phyloP scores from a whole-genome alignment of 495 filamentous ascomycete genomes.

The Viridothelium virens region DNA sequence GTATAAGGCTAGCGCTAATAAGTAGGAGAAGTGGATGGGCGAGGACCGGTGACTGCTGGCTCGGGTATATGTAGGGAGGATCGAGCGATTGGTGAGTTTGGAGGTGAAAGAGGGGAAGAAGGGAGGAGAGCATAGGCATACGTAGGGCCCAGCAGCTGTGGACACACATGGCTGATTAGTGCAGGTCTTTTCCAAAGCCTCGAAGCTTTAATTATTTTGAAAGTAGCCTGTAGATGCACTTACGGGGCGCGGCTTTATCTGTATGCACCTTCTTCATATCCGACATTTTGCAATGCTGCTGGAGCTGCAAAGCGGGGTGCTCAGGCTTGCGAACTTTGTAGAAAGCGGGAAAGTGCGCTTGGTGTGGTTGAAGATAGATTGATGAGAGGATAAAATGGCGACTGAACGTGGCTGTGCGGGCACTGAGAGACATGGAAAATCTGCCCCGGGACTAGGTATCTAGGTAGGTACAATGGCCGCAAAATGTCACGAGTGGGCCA shows the following conservation, averaged over 20 bases:
- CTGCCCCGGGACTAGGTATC: neutral
- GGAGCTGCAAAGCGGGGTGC: neutral
- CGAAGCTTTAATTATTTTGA: neutral
- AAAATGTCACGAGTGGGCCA: neutral
- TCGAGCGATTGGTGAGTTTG: neutral
- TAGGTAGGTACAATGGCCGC: neutral
- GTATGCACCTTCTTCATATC: conserved; percentile 33
- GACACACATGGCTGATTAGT: neutral
- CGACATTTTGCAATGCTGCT: conserved; percentile 21
- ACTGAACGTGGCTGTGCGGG: no score
- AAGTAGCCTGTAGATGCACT: neutral
- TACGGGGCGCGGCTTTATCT: conserved; percentile 28
- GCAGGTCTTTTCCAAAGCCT: neutral
- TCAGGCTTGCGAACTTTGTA: neutral
- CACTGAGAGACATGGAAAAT: no score
- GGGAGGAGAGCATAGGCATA: conserved; percentile 29
- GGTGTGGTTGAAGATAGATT: no score
- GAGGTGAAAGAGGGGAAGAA: neutral
- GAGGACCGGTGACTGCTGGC: no score
- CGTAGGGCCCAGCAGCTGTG: conserved; percentile 51
- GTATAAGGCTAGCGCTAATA: no score
- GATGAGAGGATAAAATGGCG: no score
- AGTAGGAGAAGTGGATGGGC: no score
- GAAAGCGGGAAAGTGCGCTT: neutral
- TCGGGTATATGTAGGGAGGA: neutral